Evolutionary conservation across 441 rosid genomes (phyloP).

Genomic region (Adansonia gregorii): DNA sequence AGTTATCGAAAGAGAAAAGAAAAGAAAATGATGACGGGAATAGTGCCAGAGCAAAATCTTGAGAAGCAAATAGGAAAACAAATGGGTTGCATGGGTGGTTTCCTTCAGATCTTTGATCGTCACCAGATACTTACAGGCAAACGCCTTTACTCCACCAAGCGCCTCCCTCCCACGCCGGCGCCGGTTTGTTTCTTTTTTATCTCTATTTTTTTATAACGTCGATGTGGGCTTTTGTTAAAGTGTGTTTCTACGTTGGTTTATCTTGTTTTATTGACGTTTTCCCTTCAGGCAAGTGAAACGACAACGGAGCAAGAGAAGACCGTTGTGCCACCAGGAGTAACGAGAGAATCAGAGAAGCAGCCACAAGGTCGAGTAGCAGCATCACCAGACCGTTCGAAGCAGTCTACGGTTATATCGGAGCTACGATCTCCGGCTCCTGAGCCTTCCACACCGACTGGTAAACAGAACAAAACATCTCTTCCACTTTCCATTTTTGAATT

Average conservation of each 20-base stretch:
- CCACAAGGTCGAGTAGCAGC: conserved; percentile 44
- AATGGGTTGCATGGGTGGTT: conserved; percentile 95
- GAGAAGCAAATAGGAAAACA: conserved; percentile 67
- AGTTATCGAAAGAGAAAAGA: neutral
- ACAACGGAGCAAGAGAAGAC: conserved; percentile 37
- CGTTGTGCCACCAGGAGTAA: conserved; percentile 40
- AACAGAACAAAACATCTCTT: conserved; percentile 42
- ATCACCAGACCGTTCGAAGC: conserved; percentile 52
- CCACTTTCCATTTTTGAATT: conserved; percentile 58
- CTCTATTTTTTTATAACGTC: neutral
- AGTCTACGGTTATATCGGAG: conserved; percentile 35
- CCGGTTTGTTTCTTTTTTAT: conserved; percentile 33
- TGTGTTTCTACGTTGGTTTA: neutral
- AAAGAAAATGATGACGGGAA: conserved; percentile 39
- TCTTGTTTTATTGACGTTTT: neutral
- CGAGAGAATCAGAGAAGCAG: conserved; percentile 43
- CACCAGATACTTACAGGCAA: conserved; percentile 63
- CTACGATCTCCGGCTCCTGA: conserved; percentile 48
- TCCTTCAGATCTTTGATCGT: conserved; percentile 94
- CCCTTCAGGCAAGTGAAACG: conserved; percentile 49
- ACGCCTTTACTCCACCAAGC: conserved; percentile 60
- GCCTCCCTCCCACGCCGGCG: conserved; percentile 55
- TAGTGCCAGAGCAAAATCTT: conserved; percentile 53
- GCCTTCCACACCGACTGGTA: conserved; percentile 28
- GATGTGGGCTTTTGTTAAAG: conserved; percentile 4